Evolutionary conservation across 495 filamentous ascomycete genomes (phyloP), one percentile per base, ranked within the genome.

Genomic region (Podospora anserina): DNA sequence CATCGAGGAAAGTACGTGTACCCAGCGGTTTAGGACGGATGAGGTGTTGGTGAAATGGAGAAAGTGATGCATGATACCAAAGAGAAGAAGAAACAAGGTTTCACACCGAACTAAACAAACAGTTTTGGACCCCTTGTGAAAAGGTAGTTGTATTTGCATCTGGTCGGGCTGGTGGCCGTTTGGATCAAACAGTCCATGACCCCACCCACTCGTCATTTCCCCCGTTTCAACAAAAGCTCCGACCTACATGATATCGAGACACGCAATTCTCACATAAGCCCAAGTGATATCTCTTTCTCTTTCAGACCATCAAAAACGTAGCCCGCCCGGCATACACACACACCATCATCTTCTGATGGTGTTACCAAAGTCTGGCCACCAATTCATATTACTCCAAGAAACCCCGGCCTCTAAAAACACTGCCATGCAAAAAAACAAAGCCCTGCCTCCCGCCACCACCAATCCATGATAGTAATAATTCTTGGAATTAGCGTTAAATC

Each of bases 11-110:
- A 91, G 90, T 68, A 92, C 90, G 15, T 96, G 91, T 79, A 98
- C 96, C 20, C 96, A 99, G 78, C 85, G 95, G 64, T 99, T 96
- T 77, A 88, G 94, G 72, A 98, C 94, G 13, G 94, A 98, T 78
- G 94, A 96, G 78, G 94, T 98, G 13, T 87, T 90, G 70, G 89
- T 97, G 34, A 89, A 92, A 77, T 98, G 94, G 94, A 86, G 94
- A 77, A 89, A 93, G 73, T 92, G 20, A 26, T 18, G 11, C 15
- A 63, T 28, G 4, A 61, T 28, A 27, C 30, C 30, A 32, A 32
- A 20, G 26, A 23, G 27, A 60, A 23, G 3, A 60, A 26, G 0
- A 61, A 61, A 49, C 13, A 32, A 30, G 26, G 16, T 28, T 18
- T 28, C n/a, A 32, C 20, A 61, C 26, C 11, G 23, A 28, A 5